Conservation (phyloP, 805 yeast species). For the Dipodascopsis uninucleata region DNA sequence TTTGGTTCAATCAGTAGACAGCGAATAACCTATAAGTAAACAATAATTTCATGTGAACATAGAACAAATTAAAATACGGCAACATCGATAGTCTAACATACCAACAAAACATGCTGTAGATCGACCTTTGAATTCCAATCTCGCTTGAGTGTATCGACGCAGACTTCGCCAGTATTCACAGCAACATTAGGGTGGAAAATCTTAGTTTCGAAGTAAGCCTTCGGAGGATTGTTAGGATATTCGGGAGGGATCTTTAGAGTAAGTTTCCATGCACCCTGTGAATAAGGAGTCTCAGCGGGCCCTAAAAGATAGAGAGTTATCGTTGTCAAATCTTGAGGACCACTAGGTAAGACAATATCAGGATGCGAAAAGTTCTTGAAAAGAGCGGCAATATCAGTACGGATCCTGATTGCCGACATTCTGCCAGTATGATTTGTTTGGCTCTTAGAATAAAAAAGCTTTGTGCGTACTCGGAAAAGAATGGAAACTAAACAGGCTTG, state of each 20-base stretch:
- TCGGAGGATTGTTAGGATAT: slow-evolving; percentile 48
- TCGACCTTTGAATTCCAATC: slow-evolving; percentile 34
- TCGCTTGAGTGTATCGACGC: slow-evolving; percentile 36
- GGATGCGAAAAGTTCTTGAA: slow-evolving; percentile 19
- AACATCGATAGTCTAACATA: slow-evolving; percentile 2
- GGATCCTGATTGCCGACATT: slow-evolving; percentile 9
- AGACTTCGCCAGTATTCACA: slow-evolving; percentile 34
- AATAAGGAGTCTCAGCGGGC: slow-evolving; percentile 43
- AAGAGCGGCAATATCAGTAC: slow-evolving; percentile 16
- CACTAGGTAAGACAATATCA: slow-evolving; percentile 21
- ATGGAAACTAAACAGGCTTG: too few relatives aligned
- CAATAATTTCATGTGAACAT: background rate
- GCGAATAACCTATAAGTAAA: slow-evolving; percentile 31
- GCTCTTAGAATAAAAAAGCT: background rate
- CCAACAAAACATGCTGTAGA: slow-evolving; percentile 30
- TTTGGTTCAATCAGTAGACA: slow-evolving; percentile 36
- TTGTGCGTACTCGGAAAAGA: too few relatives aligned
- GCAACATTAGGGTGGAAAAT: slow-evolving; percentile 36
- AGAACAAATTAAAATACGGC: background rate
- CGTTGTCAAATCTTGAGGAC: slow-evolving; percentile 19
- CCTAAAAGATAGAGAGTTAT: slow-evolving; percentile 33
- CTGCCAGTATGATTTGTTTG: background rate
- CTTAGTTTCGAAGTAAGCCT: slow-evolving; percentile 38
- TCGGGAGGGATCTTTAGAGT: slow-evolving; percentile 38
- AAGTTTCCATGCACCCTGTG: slow-evolving; percentile 48